Evolutionary conservation across 1,284 basidiomycete genomes (phyloP).

Genomic region (Apiotrichum montevideense): DNA sequence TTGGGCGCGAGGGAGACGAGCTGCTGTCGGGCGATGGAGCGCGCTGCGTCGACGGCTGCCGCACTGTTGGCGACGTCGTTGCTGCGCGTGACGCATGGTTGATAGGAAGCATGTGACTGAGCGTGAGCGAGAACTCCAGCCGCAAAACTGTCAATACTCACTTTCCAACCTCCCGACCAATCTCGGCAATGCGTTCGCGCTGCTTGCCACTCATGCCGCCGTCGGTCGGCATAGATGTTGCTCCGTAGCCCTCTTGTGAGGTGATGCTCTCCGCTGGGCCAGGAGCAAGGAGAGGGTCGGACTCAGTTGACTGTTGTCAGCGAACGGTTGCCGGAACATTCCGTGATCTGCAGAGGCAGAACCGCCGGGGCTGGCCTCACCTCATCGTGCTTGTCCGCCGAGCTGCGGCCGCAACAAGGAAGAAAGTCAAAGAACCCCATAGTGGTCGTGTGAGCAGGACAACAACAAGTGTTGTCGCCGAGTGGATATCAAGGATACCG

Average conservation of each 20-base stretch:
- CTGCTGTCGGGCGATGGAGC: slow-evolving; percentile 5
- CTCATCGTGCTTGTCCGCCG: slow-evolving; percentile 4
- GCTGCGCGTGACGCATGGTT: slow-evolving; percentile 10
- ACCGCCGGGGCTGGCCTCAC: background rate
- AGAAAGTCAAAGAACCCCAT: slow-evolving; percentile 17
- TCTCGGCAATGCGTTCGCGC: slow-evolving; percentile 12
- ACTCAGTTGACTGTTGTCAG: slow-evolving; percentile 1
- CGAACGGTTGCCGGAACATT: background rate
- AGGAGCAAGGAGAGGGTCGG: slow-evolving; percentile 13
- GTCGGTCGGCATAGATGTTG: slow-evolving; percentile 7
- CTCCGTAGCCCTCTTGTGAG: slow-evolving; percentile 14
- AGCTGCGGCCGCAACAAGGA: slow-evolving; percentile 10
- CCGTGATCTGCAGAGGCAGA: background rate
- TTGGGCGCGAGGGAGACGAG: slow-evolving; percentile 8
- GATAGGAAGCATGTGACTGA: slow-evolving; percentile 21
- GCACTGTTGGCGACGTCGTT: slow-evolving; percentile 2
- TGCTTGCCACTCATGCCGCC: slow-evolving; percentile 10
- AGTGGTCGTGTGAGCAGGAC: background rate
- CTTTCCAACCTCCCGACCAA: slow-evolving; percentile 17
- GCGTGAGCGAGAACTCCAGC: background rate
- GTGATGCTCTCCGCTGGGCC: slow-evolving; percentile 9
- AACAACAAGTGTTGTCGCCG: no score
- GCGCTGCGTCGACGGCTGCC: slow-evolving; percentile 1
- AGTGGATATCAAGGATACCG: no score
- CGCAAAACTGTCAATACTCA: slow-evolving; percentile 2